phyloP scores from a whole-genome alignment of 148 eudicot genomes.

The Salicornia ramosissima region DNA sequence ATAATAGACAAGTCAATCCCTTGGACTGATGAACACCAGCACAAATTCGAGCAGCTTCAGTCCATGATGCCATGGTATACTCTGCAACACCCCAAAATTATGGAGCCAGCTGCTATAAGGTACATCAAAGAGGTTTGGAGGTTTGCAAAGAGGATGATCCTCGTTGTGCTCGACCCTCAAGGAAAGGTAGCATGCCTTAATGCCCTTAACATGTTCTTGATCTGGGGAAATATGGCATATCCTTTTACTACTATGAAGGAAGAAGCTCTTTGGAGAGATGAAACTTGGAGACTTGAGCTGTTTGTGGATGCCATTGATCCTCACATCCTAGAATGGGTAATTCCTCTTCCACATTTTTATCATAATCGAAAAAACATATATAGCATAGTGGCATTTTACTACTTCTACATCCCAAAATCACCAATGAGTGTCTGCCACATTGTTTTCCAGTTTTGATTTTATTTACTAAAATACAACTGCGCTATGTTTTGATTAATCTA shows the following conservation, averaged over 20 bases:
- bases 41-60: constrained; percentile 43
- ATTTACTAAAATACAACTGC: too few relatives aligned
- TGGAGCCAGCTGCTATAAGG: constrained; percentile 65
- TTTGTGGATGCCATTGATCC: constrained; percentile 59
- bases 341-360: not conserved
- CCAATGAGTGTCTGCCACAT: too few relatives aligned
- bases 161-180: constrained; percentile 76
- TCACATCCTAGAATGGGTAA: constrained; percentile 51
- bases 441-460: too few relatives aligned
- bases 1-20: constrained; percentile 40
- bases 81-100: constrained; percentile 54
- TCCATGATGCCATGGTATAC: constrained; percentile 77
- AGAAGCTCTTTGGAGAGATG: constrained; percentile 65
- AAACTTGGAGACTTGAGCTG: constrained; percentile 72
- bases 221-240: constrained; percentile 72
- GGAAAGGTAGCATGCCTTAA: constrained; percentile 66
- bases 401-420: not conserved
- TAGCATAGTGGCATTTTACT: too few relatives aligned
- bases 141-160: constrained; percentile 53
- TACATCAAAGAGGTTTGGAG: constrained; percentile 79
- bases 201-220: constrained; percentile 78
- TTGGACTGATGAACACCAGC: constrained; percentile 50
- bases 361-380: too few relatives aligned
- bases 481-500: constrained; percentile 8
- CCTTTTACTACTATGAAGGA: constrained; percentile 65